A percentile compares a stretch with the other conserved stretches of the same genome.
These are phyloP conservation scores for Codiaeum variegatum DNA, from an alignment of 441 rosid species.

Conservation along the genomic window DNA sequence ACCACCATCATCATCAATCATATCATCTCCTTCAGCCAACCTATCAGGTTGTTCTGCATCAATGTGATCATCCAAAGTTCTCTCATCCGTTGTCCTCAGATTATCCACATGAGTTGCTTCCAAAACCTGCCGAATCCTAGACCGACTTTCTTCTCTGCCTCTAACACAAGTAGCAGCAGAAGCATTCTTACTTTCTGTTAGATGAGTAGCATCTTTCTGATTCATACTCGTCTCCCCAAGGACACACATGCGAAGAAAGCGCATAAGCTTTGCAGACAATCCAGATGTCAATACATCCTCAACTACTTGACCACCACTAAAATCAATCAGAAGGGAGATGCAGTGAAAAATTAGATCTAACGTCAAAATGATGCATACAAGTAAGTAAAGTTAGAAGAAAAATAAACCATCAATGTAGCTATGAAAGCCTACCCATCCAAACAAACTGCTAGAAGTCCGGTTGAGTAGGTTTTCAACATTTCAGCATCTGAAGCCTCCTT, in stretches of 20 bases:
- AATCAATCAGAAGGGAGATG: background rate
- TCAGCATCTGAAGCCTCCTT: conserved; percentile 75
- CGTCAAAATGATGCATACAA: conserved; percentile 14
- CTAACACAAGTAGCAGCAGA: conserved; percentile 37
- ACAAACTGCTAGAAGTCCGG: conserved; percentile 93
- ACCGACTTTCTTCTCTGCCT: conserved; percentile 79
- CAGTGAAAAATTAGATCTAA: conserved; percentile 13
- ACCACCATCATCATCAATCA: conserved; percentile 44
- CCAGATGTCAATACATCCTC: conserved; percentile 95
- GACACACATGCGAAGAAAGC: conserved; percentile 81
- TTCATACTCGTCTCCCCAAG: conserved; percentile 65
- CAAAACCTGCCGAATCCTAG: conserved; percentile 62
- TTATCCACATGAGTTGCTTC: conserved; percentile 52
- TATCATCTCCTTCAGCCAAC: conserved; percentile 41
- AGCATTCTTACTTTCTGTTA: conserved; percentile 52
- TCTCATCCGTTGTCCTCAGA: conserved; percentile 34
- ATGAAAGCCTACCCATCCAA: conserved; percentile 58
- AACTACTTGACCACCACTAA: conserved; percentile 83
- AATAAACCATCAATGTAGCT: background rate
- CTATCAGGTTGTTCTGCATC: conserved; percentile 44
- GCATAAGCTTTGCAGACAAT: conserved; percentile 90
- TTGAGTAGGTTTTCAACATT: conserved; percentile 81
- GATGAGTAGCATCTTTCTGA: conserved; percentile 62
- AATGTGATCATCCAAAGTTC: conserved; percentile 37
- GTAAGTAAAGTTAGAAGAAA: background rate